phyloP scores from a whole-genome alignment of 73 alveolate genomes.

The Urostyla sp. region DNA sequence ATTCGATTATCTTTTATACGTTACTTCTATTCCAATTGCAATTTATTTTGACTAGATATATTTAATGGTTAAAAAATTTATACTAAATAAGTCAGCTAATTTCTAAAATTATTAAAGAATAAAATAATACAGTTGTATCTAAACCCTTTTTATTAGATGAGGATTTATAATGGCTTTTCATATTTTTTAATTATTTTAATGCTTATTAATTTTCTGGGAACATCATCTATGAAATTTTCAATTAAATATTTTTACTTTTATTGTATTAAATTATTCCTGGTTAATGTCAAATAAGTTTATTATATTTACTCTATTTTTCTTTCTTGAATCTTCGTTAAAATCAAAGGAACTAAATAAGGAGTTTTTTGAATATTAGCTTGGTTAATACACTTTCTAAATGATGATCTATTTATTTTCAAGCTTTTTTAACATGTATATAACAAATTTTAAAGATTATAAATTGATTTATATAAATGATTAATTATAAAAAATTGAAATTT shows the following conservation, averaged over 20 bases:
- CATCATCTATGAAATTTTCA: constrained; percentile 5
- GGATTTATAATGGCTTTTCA: neutral
- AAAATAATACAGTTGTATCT: neutral
- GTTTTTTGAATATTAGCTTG: neutral
- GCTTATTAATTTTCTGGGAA: constrained; percentile 32
- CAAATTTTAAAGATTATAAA: constrained; percentile 9
- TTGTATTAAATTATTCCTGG: neutral
- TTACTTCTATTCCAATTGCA: constrained; percentile 1
- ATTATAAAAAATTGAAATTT: too few species aligned
- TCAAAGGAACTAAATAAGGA: too few species aligned
- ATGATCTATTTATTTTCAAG: neutral
- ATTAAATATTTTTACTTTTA: neutral
- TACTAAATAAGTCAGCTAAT: neutral
- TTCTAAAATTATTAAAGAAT: neutral
- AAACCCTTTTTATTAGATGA: constrained; percentile 20
- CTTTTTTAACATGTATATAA: too few species aligned
- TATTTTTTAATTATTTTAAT: neutral
- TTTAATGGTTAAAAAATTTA: neutral
- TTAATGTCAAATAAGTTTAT: constrained; percentile 29
- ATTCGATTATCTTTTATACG: constrained; percentile 4
- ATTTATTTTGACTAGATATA: neutral
- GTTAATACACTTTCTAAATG: neutral
- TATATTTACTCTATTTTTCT: too few species aligned
- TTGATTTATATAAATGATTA: neutral
- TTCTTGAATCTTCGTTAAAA: too few species aligned